Evolutionary conservation across 2,329 filamentous ascomycete genomes (phyloP).

Genomic region (Atkinsonella texensis): DNA sequence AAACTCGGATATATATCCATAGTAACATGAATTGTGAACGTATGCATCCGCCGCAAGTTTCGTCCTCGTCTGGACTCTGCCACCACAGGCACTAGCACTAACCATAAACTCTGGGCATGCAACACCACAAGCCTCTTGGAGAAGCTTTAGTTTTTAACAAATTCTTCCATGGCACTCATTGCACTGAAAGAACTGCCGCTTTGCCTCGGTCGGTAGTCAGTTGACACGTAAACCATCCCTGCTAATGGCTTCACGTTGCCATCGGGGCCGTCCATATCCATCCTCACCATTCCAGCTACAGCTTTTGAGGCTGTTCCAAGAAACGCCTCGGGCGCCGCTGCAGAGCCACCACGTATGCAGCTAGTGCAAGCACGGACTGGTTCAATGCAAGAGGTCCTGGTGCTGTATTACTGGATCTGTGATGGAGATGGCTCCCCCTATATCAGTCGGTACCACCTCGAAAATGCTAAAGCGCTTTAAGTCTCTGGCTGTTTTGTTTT

Average conservation of each 20-base stretch:
- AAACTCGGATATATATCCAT: neutral
- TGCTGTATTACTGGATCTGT: constrained; percentile 24
- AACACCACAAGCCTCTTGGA: constrained; percentile 15
- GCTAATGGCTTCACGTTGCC: constrained; percentile 18
- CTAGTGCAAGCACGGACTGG: constrained; percentile 32
- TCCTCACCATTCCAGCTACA: constrained; percentile 15
- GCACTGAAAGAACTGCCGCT: constrained; percentile 10
- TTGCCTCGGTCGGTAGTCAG: constrained; percentile 17
- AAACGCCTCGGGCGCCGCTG: constrained; percentile 16
- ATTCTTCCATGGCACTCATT: constrained; percentile 14
- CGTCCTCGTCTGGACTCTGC: neutral
- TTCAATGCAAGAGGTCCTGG: constrained; percentile 25
- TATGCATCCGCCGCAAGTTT: neutral
- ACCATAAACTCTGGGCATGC: constrained; percentile 21
- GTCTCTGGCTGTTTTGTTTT: constrained; percentile 19
- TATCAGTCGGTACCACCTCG: constrained; percentile 23
- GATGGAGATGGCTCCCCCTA: constrained; percentile 25
- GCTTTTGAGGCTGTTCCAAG: constrained; percentile 25
- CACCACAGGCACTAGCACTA: constrained; percentile 17
- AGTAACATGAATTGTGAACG: neutral
- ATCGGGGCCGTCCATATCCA: no score
- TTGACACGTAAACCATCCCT: constrained; percentile 15
- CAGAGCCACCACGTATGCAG: constrained; percentile 26
- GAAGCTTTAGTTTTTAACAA: constrained; percentile 20
- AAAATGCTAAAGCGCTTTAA: constrained; percentile 28